phyloP scores from a whole-genome alignment of 1,139 yeast genomes.

The Nakaseomyces sp. region DNA sequence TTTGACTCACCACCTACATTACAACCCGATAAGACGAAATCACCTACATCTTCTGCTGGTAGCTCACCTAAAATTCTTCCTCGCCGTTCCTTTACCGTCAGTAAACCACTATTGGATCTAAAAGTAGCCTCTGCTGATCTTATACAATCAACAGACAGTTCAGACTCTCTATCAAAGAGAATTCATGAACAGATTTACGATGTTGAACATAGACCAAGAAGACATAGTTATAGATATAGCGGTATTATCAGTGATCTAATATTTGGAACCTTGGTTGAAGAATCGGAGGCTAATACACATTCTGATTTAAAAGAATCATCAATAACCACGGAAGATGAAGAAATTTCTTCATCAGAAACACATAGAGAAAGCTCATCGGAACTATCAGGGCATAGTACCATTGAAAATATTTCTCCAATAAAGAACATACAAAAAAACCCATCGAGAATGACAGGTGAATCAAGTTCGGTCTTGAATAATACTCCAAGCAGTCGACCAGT shows the following conservation, averaged over 20 bases:
- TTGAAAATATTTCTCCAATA: not conserved
- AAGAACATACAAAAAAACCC: not conserved
- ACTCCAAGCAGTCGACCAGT: not conserved
- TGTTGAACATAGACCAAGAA: slow-evolving; percentile 14
- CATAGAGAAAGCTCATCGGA: slow-evolving; percentile 2
- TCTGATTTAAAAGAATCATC: not conserved
- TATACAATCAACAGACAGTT: slow-evolving; percentile 24
- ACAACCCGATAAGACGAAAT: slow-evolving; percentile 11
- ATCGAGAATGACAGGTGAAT: not conserved
- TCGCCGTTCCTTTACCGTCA: slow-evolving; percentile 21
- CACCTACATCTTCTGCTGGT: slow-evolving; percentile 13
- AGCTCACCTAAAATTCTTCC: slow-evolving; percentile 20
- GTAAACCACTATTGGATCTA: slow-evolving; percentile 31
- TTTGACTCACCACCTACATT: slow-evolving; percentile 13
- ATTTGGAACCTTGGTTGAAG: slow-evolving; percentile 17
- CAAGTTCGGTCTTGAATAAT: not conserved
- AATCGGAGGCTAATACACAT: slow-evolving; percentile 7
- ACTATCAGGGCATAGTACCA: not conserved
- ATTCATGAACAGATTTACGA: slow-evolving; percentile 21
- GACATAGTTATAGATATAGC: slow-evolving; percentile 18
- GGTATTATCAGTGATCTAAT: slow-evolving; percentile 13
- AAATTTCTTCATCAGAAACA: not conserved
- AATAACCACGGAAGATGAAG: not conserved
- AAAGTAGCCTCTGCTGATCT: slow-evolving; percentile 32
- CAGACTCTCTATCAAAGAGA: slow-evolving; percentile 15